Evolutionary conservation across 345 rosid species (phyloP).

Genomic region (Syzygium jambos): DNA sequence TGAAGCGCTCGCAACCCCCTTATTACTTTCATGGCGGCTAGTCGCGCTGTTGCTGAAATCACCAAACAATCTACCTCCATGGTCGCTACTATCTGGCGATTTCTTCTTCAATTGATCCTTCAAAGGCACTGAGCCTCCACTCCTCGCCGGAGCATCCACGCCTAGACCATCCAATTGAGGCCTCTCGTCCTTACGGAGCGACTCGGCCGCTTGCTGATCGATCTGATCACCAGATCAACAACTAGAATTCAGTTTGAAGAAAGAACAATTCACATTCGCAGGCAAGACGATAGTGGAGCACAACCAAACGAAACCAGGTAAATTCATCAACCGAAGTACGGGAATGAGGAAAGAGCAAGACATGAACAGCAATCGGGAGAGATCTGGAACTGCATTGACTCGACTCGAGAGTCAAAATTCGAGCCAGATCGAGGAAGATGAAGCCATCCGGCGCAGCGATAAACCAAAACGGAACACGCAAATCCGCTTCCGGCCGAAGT

Average conservation of each 20-base stretch:
- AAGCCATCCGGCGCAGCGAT: not conserved
- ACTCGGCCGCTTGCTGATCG: slow-evolving; percentile 94
- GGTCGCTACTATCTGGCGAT: slow-evolving; percentile 25
- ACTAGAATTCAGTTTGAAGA: not conserved
- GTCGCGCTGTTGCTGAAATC: slow-evolving; percentile 19
- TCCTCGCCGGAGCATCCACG: slow-evolving; percentile 33
- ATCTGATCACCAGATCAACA: slow-evolving; percentile 40
- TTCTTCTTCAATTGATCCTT: slow-evolving; percentile 83
- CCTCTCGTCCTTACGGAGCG: slow-evolving; percentile 68
- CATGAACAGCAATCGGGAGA: not conserved
- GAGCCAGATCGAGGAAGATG: not conserved
- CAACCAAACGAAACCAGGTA: not conserved
- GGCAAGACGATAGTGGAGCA: not conserved
- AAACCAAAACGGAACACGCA: not conserved
- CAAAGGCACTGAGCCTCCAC: slow-evolving; percentile 50
- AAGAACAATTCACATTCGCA: not conserved
- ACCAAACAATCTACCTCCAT: slow-evolving; percentile 31
- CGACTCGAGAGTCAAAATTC: not conserved
- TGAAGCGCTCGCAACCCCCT: slow-evolving; percentile 9
- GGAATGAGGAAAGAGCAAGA: not conserved
- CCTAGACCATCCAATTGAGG: slow-evolving; percentile 40
- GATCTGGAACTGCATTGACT: not conserved
- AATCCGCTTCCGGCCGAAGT: not conserved
- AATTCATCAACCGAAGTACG: not conserved
- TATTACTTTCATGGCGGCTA: slow-evolving; percentile 19